These are phyloP conservation scores for Tardiomyces blankii DNA, from an alignment of 1,139 yeast genomes.

Conservation along the genomic window DNA sequence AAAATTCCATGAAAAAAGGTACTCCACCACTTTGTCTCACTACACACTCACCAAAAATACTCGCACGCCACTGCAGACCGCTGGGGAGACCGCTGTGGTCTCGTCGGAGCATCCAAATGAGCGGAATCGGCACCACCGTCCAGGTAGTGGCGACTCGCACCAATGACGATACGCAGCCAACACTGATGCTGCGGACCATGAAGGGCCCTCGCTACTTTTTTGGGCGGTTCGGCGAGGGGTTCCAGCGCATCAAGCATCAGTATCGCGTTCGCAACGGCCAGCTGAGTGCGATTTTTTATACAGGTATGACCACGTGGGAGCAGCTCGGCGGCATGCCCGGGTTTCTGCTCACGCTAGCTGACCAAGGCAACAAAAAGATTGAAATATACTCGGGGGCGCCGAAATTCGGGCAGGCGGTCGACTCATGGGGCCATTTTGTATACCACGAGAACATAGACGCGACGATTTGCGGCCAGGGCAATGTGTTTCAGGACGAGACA, in stretches of 20 bases:
- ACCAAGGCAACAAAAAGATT: constrained; percentile 51
- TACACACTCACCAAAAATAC: constrained; percentile 1
- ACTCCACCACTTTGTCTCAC: no score
- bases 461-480: constrained; percentile 6
- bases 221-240: constrained; percentile 79
- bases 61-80: background rate
- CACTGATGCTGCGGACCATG: constrained; percentile 39
- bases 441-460: constrained; percentile 63
- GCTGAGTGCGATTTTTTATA: constrained; percentile 54
- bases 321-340: constrained; percentile 88
- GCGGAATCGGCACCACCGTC: constrained; percentile 14
- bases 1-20: background rate
- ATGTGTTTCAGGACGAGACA: constrained; percentile 38
- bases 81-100: constrained; percentile 1
- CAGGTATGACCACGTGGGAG: constrained; percentile 68
- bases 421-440: constrained; percentile 85
- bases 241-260: constrained; percentile 57
- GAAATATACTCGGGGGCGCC: constrained; percentile 34
- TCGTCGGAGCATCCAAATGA: background rate
- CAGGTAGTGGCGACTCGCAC: constrained; percentile 43
- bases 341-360: constrained; percentile 70
- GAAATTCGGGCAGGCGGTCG: constrained; percentile 40
- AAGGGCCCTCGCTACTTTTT: constrained; percentile 53
- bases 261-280: constrained; percentile 29
- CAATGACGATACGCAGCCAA: constrained; percentile 49